Conservation (phyloP, 768 basidiomycete species). For the Chlorophyllum brunneum region DNA sequence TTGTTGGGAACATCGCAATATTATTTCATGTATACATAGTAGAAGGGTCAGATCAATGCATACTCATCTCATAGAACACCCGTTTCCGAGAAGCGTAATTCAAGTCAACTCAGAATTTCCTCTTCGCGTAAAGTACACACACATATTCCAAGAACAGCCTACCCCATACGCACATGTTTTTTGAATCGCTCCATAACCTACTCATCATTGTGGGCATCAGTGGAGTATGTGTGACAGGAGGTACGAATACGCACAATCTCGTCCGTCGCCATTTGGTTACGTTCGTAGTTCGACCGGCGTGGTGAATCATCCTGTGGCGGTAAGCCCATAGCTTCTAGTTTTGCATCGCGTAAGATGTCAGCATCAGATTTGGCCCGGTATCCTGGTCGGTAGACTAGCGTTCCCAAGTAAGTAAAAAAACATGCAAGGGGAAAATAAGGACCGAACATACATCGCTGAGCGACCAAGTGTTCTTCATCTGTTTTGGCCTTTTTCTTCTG, state of each 20-base stretch:
- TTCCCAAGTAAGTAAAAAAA: slow-evolving; percentile 7
- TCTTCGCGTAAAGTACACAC: neutral
- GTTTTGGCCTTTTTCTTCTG: slow-evolving; percentile 48
- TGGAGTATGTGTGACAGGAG: neutral
- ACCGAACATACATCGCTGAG: slow-evolving; percentile 74
- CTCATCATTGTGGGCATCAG: neutral
- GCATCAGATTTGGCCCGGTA: slow-evolving; percentile 82
- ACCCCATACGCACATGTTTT: slow-evolving; percentile 83
- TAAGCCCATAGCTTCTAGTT: slow-evolving; percentile 81
- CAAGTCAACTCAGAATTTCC: neutral
- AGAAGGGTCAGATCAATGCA: neutral
- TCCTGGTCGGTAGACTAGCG: slow-evolving; percentile 79
- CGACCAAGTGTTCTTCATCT: slow-evolving; percentile 83
- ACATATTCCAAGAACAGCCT: slow-evolving; percentile 11
- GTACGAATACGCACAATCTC: slow-evolving; percentile 58
- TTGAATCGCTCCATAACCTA: slow-evolving; percentile 97
- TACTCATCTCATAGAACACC: neutral
- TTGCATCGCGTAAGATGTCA: slow-evolving; percentile 84
- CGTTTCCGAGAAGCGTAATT: neutral
- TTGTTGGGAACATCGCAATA: neutral
- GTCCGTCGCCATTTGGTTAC: slow-evolving; percentile 85
- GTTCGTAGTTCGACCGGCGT: slow-evolving; percentile 45
- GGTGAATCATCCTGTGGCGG: slow-evolving; percentile 51
- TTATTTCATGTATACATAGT: slow-evolving; percentile 1
- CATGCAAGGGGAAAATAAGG: neutral